A percentile compares a stretch with the other conserved stretches of the same genome.
phyloP scores from a whole-genome alignment of 805 yeast genomes.

The Phaffomyces thermotolerans region DNA sequence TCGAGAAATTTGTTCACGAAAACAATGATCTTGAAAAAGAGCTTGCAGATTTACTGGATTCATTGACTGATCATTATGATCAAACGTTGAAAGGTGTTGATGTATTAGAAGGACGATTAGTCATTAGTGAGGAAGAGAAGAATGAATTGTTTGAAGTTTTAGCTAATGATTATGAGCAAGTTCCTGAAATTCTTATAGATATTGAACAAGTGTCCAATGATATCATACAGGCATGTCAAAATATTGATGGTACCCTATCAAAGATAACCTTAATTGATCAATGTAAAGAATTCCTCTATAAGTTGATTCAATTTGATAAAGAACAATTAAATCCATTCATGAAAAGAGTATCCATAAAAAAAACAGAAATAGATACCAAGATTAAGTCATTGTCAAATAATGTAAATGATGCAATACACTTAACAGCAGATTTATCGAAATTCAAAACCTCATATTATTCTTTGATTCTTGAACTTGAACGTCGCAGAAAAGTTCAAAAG shows the following conservation, averaged over 20 bases:
- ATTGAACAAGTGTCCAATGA: slow-evolving; percentile 32
- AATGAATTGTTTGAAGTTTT: slow-evolving; percentile 40
- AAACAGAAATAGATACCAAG: slow-evolving; percentile 9
- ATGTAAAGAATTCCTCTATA: slow-evolving; percentile 15
- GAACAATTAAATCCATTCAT: neutral
- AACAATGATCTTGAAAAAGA: slow-evolving; percentile 54
- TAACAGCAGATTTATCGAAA: slow-evolving; percentile 14
- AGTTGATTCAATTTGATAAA: slow-evolving; percentile 22
- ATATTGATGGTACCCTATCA: slow-evolving; percentile 26
- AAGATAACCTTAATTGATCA: slow-evolving; percentile 23
- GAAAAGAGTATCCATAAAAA: neutral
- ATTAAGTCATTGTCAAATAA: neutral
- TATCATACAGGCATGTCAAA: slow-evolving; percentile 17
- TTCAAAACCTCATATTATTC: slow-evolving; percentile 47
- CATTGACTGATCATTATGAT: slow-evolving; percentile 78
- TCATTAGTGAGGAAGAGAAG: slow-evolving; percentile 25
- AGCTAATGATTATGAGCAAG: slow-evolving; percentile 45
- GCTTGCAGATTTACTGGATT: slow-evolving; percentile 58
- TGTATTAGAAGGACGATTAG: slow-evolving; percentile 26
- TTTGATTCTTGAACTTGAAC: slow-evolving; percentile 42
- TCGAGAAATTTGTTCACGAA: slow-evolving; percentile 27
- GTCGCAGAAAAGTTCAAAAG: slow-evolving; percentile 38
- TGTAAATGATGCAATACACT: neutral
- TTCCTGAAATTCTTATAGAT: slow-evolving; percentile 48
- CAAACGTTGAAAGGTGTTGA: slow-evolving; percentile 52